A percentile compares a stretch with the other conserved stretches of the same genome.
Evolutionary conservation across 805 yeast species (phyloP).

Genomic region (Kodamaea laetipori): DNA sequence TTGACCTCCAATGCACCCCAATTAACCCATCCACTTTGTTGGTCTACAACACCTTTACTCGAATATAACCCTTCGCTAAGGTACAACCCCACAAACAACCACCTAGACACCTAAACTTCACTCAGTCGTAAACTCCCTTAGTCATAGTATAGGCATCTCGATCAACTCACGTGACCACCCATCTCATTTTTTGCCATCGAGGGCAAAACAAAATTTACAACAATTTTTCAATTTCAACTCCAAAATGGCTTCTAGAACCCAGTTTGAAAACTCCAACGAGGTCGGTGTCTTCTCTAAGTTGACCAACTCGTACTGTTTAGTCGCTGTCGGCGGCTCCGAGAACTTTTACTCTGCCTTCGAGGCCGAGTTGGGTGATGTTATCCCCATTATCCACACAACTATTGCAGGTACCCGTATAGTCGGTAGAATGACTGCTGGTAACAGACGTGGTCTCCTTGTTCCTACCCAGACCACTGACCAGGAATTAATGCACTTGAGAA

Average conservation of each 20-base stretch:
- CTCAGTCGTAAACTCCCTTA: too few relatives aligned
- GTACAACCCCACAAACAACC: too few relatives aligned
- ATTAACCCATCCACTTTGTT: too few relatives aligned
- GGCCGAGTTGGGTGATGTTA: constrained; percentile 94
- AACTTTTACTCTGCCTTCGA: constrained; percentile 89
- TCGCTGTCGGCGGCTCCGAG: constrained; percentile 94
- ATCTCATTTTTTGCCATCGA: constrained; percentile 3
- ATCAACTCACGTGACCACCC: too few relatives aligned
- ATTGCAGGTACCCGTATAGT: constrained; percentile 97
- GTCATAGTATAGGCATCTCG: too few relatives aligned
- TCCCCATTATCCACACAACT: constrained; percentile 96
- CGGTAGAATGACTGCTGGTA: constrained; percentile 98
- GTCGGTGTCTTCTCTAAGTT: constrained; percentile 94
- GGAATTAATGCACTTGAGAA: constrained; percentile 95
- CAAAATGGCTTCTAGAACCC: constrained; percentile 50
- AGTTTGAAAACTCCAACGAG: constrained; percentile 51
- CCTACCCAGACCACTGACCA: constrained; percentile 99
- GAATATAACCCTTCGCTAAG: too few relatives aligned
- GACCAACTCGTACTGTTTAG: constrained; percentile 94
- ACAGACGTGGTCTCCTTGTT: constrained; percentile 94
- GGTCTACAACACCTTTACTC: too few relatives aligned
- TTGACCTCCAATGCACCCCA: too few relatives aligned
- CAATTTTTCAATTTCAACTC: constrained; percentile 2
- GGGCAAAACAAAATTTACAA: neutral
- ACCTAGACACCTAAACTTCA: too few relatives aligned